Conservation (phyloP, 75 land plant species). For the Gnetum montanum region DNA sequence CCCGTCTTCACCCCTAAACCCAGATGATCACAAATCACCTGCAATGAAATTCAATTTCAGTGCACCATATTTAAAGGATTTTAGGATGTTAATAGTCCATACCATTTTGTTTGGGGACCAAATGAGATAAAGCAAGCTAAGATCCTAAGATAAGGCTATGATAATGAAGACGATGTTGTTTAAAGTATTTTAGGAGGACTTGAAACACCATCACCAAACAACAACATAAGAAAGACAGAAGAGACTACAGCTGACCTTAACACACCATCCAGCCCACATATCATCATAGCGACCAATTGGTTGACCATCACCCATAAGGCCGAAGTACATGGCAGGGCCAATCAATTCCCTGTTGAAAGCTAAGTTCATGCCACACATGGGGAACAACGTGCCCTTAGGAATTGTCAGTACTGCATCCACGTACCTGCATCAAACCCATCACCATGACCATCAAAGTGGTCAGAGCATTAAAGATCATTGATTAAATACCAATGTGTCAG, state of each 20-base stretch:
- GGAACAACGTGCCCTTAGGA: conserved; percentile 79
- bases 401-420: conserved; percentile 78
- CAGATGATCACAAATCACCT: conserved; percentile 78
- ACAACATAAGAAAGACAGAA: background rate
- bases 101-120: no score
- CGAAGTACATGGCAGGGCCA: conserved; percentile 40
- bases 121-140: no score
- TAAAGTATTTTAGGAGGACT: background rate
- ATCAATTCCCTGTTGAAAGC: conserved; percentile 69
- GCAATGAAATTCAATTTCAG: background rate
- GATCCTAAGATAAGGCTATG: no score
- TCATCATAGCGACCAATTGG: conserved; percentile 47
- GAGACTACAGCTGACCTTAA: conserved; percentile 9
- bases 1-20: conserved; percentile 76
- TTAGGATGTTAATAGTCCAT: no score
- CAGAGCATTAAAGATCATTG: no score
- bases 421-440: no score
- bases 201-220: background rate
- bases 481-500: no score
- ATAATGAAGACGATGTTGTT: background rate
- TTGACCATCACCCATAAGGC: conserved; percentile 58
- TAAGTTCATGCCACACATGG: conserved; percentile 89
- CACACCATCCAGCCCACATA: conserved; percentile 31
- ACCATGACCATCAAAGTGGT: no score
- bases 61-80: background rate